Conservation (phyloP, 208 protist species). For the Balamuthia mandrillaris region DNA sequence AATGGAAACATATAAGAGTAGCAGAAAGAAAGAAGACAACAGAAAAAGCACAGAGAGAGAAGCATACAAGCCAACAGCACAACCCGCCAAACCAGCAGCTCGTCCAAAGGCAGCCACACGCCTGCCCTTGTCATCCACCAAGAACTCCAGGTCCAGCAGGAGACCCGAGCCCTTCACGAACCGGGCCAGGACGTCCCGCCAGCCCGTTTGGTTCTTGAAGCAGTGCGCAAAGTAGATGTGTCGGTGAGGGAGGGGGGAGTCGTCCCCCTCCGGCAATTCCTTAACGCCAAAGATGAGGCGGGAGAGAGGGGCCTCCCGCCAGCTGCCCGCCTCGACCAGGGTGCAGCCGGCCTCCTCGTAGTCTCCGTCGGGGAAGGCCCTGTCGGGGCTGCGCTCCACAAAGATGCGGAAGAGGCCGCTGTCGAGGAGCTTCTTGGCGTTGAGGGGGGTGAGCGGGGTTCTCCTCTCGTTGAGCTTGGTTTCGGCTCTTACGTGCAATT, state of each 20-base stretch:
- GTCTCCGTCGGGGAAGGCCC: slow-evolving; percentile 47
- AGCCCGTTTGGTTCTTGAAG: slow-evolving; percentile 71
- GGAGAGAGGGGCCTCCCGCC: slow-evolving; percentile 36
- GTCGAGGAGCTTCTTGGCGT: slow-evolving; percentile 10
- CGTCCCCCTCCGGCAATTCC: slow-evolving; percentile 62
- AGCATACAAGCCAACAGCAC: slow-evolving; percentile 51
- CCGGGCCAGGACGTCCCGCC: slow-evolving; percentile 63
- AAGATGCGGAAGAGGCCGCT: slow-evolving; percentile 44
- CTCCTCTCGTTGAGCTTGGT: slow-evolving; percentile 64
- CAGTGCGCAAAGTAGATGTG: slow-evolving; percentile 77
- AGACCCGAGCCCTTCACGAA: slow-evolving; percentile 47
- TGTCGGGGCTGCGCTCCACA: slow-evolving; percentile 51
- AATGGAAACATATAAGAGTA: no score
- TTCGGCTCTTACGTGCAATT: slow-evolving; percentile 63
- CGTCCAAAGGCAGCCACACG: slow-evolving; percentile 68
- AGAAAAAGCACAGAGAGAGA: neutral
- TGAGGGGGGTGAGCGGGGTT: slow-evolving; percentile 53
- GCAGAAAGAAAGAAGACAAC: no score
- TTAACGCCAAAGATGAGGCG: slow-evolving; percentile 68
- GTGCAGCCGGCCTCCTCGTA: slow-evolving; percentile 33
- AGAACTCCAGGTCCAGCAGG: slow-evolving; percentile 68
- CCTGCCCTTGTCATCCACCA: slow-evolving; percentile 56
- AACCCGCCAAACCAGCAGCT: slow-evolving; percentile 66
- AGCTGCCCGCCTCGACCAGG: slow-evolving; percentile 38
- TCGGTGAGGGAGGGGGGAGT: slow-evolving; percentile 47